Evolutionary conservation across 352 stramenopile species (phyloP).

Genomic region (Pythium folliculosum): DNA sequence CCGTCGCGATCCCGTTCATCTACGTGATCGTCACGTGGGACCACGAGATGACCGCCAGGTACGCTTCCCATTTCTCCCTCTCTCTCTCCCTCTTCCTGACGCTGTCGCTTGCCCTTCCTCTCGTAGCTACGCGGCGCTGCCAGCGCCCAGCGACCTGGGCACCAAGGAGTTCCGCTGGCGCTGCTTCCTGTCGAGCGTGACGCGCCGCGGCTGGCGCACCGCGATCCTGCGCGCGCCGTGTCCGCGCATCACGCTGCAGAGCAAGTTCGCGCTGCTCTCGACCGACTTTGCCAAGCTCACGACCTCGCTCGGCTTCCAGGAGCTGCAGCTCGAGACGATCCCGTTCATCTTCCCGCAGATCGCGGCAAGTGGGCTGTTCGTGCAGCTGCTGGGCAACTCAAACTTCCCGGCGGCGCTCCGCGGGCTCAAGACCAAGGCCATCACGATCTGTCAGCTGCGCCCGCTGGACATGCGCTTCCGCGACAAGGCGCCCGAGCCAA

Average conservation of each 20-base stretch:
- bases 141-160: slow-evolving; percentile 68
- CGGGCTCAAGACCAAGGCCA: slow-evolving; percentile 55
- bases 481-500: slow-evolving; percentile 21
- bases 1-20: slow-evolving; percentile 58
- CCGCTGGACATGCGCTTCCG: slow-evolving; percentile 71
- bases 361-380: slow-evolving; percentile 56
- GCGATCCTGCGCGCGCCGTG: slow-evolving; percentile 57
- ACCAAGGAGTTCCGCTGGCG: slow-evolving; percentile 82
- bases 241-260: slow-evolving; percentile 76
- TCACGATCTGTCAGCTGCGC: slow-evolving; percentile 78
- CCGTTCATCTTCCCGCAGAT: slow-evolving; percentile 81
- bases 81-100: neutral
- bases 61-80: slow-evolving; percentile 1
- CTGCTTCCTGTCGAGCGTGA: slow-evolving; percentile 63
- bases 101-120: neutral
- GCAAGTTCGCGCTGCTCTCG: slow-evolving; percentile 67
- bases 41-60: slow-evolving; percentile 69
- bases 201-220: slow-evolving; percentile 55
- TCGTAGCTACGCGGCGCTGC: slow-evolving; percentile 54
- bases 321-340: slow-evolving; percentile 66
- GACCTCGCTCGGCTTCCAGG: slow-evolving; percentile 67
- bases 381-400: slow-evolving; percentile 83
- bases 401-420: slow-evolving; percentile 68
- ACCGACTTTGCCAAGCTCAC: slow-evolving; percentile 82
- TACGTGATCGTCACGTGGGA: slow-evolving; percentile 81